phyloP scores from a whole-genome alignment of 345 rosid species.

The Firmiana major region DNA sequence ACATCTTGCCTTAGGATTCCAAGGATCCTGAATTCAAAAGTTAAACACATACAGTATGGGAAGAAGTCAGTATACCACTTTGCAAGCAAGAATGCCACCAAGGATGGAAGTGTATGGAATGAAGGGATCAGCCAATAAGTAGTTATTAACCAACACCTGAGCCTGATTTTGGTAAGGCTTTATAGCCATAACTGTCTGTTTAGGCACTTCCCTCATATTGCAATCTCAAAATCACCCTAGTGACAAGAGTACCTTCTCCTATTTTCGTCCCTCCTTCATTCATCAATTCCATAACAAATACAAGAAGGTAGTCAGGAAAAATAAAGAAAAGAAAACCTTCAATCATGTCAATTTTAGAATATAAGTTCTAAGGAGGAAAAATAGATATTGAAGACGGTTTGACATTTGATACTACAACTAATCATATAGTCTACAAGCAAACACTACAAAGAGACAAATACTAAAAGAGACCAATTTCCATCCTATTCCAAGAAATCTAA shows the following conservation, averaged over 20 bases:
- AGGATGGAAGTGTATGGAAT: constrained; percentile 76
- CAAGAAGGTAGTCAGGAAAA: not conserved
- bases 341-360: not conserved
- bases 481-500: not conserved
- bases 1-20: not conserved
- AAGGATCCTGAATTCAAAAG: constrained; percentile 1
- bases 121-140: constrained; percentile 57
- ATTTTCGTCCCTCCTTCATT: constrained; percentile 17
- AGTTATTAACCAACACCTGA: constrained; percentile 51
- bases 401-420: not conserved
- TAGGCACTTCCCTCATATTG: constrained; percentile 25
- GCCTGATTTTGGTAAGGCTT: constrained; percentile 69
- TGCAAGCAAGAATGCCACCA: constrained; percentile 69
- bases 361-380: not conserved
- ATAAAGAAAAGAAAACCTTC: not conserved
- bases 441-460: not conserved
- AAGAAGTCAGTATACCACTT: constrained; percentile 48
- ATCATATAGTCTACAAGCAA: not conserved
- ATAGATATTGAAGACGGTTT: not conserved
- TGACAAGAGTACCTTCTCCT: constrained; percentile 5
- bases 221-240: constrained; percentile 14
- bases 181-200: constrained; percentile 44
- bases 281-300: constrained; percentile 12
- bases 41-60: not conserved
- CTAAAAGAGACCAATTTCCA: not conserved